Conservation (phyloP, 202 grass and related monocot species). For the Panicum hallii region DNA sequence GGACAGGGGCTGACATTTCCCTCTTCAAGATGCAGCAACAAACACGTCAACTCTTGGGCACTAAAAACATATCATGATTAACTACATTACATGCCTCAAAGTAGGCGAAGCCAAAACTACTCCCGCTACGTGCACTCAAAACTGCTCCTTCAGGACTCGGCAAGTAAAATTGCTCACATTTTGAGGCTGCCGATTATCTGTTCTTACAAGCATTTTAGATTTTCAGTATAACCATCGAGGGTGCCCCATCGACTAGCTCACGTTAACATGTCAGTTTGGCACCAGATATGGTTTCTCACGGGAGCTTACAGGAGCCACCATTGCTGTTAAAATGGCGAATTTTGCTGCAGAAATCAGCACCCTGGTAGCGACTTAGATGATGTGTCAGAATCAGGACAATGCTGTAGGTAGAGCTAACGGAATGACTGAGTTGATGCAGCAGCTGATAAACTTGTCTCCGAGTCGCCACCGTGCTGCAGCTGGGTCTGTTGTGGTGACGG, state of each 20-base stretch:
- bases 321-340: conserved; percentile 2
- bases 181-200: neutral
- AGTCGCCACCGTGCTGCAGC: conserved; percentile 38
- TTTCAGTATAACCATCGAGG: neutral
- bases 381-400: conserved; percentile 49
- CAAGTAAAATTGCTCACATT: conserved; percentile 14
- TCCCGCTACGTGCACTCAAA: conserved; percentile 9
- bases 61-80: neutral
- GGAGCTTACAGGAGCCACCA: neutral
- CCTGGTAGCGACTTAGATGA: conserved; percentile 64
- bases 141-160: neutral
- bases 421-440: conserved; percentile 26
- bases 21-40: neutral
- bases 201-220: neutral
- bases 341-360: conserved; percentile 46
- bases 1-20: neutral
- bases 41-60: neutral
- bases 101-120: conserved; percentile 5
- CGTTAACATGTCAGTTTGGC: neutral
- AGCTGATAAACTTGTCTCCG: conserved; percentile 40
- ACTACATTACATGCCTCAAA: conserved; percentile 37
- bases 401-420: conserved; percentile 43
- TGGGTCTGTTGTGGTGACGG: conserved; percentile 39
- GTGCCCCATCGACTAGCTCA: neutral
- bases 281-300: neutral